These are phyloP conservation scores for Colletotrichum limetticola DNA, from an alignment of 2,329 filamentous ascomycete species.

Conservation along the genomic window DNA sequence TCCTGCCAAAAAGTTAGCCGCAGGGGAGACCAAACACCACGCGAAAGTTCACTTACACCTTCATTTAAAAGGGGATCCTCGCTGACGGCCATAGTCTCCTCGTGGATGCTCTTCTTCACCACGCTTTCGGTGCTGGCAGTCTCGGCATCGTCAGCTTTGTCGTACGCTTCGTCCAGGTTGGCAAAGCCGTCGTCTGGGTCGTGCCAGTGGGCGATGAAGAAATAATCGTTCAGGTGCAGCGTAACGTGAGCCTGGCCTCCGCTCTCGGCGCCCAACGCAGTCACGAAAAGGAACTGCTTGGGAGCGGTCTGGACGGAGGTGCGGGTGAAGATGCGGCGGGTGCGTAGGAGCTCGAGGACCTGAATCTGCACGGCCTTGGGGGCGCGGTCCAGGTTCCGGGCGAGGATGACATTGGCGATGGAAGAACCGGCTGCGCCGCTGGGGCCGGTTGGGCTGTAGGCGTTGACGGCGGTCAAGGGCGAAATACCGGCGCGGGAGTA, in stretches of 20 bases:
- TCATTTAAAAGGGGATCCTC: conserved; percentile 52
- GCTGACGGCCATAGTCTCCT: not conserved
- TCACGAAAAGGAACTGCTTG: conserved; percentile 82
- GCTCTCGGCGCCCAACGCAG: conserved; percentile 67
- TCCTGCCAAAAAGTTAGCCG: conserved; percentile 49
- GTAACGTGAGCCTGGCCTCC: conserved; percentile 62
- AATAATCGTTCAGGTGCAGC: conserved; percentile 78
- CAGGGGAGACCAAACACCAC: not conserved
- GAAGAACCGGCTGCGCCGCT: conserved; percentile 41
- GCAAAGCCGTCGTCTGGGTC: conserved; percentile 76
- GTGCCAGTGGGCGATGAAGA: conserved; percentile 91
- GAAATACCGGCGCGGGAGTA: conserved; percentile 39
- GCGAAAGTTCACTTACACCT: conserved; percentile 47
- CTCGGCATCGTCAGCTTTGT: conserved; percentile 44
- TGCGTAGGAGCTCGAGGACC: conserved; percentile 80
- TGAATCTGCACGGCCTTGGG: conserved; percentile 86
- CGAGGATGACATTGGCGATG: conserved; percentile 86
- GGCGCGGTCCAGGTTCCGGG: conserved; percentile 80
- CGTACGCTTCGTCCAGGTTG: conserved; percentile 74
- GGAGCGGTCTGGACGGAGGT: conserved; percentile 80
- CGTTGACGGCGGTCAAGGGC: conserved; percentile 42
- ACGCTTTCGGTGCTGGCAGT: conserved; percentile 56
- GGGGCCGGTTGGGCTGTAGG: conserved; percentile 35
- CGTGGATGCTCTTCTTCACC: conserved; percentile 48
- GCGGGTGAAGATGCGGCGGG: conserved; percentile 80